Conservation (phyloP, 768 basidiomycete species). For the Rhodosporidiobolus sp. region DNA sequence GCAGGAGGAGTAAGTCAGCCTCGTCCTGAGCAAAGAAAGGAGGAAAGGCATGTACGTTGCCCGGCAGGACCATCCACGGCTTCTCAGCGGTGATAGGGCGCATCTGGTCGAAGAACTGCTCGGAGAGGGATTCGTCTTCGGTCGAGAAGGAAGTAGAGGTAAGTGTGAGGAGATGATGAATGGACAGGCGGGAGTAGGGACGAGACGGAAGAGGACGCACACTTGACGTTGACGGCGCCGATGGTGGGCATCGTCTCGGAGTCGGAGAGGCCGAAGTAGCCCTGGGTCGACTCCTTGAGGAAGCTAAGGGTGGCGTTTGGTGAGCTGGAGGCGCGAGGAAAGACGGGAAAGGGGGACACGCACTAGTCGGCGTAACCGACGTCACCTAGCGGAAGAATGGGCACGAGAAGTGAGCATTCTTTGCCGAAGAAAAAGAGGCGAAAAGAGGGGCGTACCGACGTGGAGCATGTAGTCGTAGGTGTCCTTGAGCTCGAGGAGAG, state of each 20-base stretch:
- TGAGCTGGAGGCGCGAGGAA: not conserved
- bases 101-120: constrained; percentile 42
- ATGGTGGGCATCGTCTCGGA: not conserved
- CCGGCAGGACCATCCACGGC: constrained; percentile 7
- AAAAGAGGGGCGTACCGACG: no score
- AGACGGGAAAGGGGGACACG: not conserved
- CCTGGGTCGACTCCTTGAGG: constrained; percentile 21
- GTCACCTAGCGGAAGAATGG: no score
- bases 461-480: constrained; percentile 19
- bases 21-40: no score
- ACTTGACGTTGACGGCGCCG: constrained; percentile 16
- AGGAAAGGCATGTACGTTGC: not conserved
- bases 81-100: constrained; percentile 29
- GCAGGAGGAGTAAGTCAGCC: not conserved
- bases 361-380: constrained; percentile 26
- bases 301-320: not conserved
- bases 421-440: no score
- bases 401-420: no score
- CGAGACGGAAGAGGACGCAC: not conserved
- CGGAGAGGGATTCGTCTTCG: constrained; percentile 29
- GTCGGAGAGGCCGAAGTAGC: constrained; percentile 9
- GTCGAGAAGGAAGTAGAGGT: not conserved
- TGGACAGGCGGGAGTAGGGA: no score
- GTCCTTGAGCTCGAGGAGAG: constrained; percentile 16
- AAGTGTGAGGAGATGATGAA: fast-evolving